Evolutionary conservation across 1,139 yeast genomes (phyloP).

Genomic region (Torulaspora pretoriensis): DNA sequence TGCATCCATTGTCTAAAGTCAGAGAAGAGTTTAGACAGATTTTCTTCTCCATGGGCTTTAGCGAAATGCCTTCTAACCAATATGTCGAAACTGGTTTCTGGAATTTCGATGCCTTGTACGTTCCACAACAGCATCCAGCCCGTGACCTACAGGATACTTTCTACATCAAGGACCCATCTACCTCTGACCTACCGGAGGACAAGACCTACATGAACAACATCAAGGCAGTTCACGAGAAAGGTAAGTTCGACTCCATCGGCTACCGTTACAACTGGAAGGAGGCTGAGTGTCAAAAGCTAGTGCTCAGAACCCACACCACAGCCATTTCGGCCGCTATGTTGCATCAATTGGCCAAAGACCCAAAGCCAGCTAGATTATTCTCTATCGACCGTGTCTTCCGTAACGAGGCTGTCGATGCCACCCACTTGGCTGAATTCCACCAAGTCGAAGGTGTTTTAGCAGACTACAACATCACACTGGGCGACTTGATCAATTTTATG

Average conservation of each 20-base stretch:
- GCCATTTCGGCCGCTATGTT: constrained; percentile 88
- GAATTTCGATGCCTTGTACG: constrained; percentile 94
- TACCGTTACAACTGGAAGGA: constrained; percentile 97
- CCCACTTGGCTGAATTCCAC: constrained; percentile 99
- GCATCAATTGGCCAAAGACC: constrained; percentile 80
- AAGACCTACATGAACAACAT: constrained; percentile 70
- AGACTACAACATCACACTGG: constrained; percentile 89
- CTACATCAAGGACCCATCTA: constrained; percentile 86
- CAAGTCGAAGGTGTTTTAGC: constrained; percentile 99
- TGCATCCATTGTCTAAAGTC: constrained; percentile 94
- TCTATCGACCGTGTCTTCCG: constrained; percentile 98
- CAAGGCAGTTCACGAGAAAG: constrained; percentile 79
- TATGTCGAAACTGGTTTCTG: constrained; percentile 98
- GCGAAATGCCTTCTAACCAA: constrained; percentile 98
- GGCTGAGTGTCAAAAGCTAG: constrained; percentile 85
- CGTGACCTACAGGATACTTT: constrained; percentile 98
- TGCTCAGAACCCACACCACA: constrained; percentile 95
- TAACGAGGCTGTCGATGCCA: constrained; percentile 99
- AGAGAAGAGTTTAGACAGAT: constrained; percentile 97
- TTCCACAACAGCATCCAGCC: constrained; percentile 99
- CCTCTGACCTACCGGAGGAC: constrained; percentile 79
- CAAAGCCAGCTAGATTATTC: constrained; percentile 87
- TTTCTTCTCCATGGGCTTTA: constrained; percentile 95
- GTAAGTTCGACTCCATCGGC: constrained; percentile 92
- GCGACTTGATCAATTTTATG: constrained; percentile 97